Evolutionary conservation across 352 stramenopile genomes (phyloP), one percentile per base, ranked within the genome.

Genomic region (Globisporangium cystogenes): DNA sequence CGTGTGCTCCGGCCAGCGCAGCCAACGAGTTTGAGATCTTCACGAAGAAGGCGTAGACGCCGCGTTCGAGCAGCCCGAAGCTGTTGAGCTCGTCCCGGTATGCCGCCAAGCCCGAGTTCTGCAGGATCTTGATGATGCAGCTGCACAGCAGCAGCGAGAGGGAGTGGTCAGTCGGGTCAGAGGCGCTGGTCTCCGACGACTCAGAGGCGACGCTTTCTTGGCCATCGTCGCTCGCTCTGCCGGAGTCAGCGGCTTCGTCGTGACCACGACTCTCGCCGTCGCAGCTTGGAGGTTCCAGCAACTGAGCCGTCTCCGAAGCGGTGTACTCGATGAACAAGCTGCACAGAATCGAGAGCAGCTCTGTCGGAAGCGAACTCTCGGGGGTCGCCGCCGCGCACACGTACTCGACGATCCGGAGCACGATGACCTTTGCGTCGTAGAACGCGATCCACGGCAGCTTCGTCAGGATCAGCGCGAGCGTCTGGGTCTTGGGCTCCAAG

Each of bases 351-450:
- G 72, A 76, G 15, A 93, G 59, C 37, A 90, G 77, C 21, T 89
- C 76, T 23, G 73, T 64, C 23, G 78, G 71, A 18, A 85, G 49
- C 7, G 64, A 44, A 2, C 64, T 64, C 3, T 87, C 72, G 16
- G 66, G 42, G 35, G 66, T 68, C 31, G 75, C 79, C 31, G 73
- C 65, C 21, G 70, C 79, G 46, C 78, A 88, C 11, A 89, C 76
- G 39, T 90, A 88, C 54, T 93, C 78, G n/a, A 87, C 79, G 23
- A 88, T 82, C 18, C 76, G 68, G 23, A 93, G 64, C 8, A 87
- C 84, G 54, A 90, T 87, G 15, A 86, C 65, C 41, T 76, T 68
- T 3, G 76, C 71, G 47, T 87, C 73, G 37, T 75, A 82, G 26
- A 76, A 86, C 4, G 33, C 40, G 3, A 85, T 81, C 26, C 63